Evolutionary conservation across 495 filamentous ascomycete genomes (phyloP), one percentile per base, ranked within the genome.

Genomic region (Ascodesmis nigricans): DNA sequence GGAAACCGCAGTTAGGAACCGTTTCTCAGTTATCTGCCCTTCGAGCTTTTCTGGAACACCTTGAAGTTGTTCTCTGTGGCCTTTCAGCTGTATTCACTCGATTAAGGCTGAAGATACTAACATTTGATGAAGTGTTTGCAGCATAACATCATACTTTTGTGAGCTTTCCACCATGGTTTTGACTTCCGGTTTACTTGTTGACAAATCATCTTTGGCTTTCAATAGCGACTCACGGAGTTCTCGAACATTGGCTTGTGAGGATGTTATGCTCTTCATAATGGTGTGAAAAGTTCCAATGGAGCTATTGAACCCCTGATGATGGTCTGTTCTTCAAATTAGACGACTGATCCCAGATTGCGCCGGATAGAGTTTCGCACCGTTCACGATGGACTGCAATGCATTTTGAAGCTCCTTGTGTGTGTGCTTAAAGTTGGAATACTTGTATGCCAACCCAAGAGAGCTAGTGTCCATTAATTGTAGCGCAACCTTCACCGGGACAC

Each of bases 271-370:
- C 4, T 73, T 65, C 52, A 95, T 87, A 38, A 99, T 95, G 57
- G 84, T 92, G 57, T 99, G 90, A 47, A 92, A 99, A 10, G 83
- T 91, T 52, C 87, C 90, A 36, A 99, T 95, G 25, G 82, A 91
- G 56, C 81, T 93, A 53, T 93, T 99, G 63, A 99, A 99, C 20
- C 82, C 87, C 55, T 99, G 87, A 45, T 95, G 84, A 50, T 99
- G 84, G 57, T 95, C 83, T 72, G 33, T 17, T 21, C 14, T 29
- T 39, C 36, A 7, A 26, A 35, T 35, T 35, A 35, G 33, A 23
- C 18, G n/a, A n/a, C n/a, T n/a, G n/a, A 30, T 36, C 45, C 31
- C 44, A 36, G 16, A 30, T 16, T 31, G 21, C 23, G 26, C 18
- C 24, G 37, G 31, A 13, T 35, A 25, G 19, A 25, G 22, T 13